phyloP scores from a whole-genome alignment of 768 basidiomycete species.

The Daedalea quercina region DNA sequence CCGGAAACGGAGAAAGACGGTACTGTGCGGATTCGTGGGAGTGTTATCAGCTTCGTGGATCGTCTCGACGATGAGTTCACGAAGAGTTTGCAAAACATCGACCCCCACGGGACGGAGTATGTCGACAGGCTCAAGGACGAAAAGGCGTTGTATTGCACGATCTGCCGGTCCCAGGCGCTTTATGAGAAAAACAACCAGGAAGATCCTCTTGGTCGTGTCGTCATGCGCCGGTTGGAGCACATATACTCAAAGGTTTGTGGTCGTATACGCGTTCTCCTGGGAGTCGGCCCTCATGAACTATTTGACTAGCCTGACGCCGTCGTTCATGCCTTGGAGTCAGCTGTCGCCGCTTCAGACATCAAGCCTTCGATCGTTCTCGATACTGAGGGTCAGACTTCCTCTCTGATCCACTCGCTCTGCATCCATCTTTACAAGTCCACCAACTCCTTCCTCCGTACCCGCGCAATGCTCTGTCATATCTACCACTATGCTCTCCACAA shows the following conservation, averaged over 20 bases:
- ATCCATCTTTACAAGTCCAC: slow-evolving; percentile 89
- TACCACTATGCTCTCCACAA: slow-evolving; percentile 97
- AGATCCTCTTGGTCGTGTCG: slow-evolving; percentile 78
- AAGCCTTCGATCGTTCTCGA: slow-evolving; percentile 58
- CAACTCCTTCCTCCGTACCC: slow-evolving; percentile 87
- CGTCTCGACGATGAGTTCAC: slow-evolving; percentile 98
- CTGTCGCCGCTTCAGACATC: slow-evolving; percentile 49
- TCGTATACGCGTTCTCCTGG: not conserved
- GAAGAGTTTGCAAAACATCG: slow-evolving; percentile 93
- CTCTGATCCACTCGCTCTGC: slow-evolving; percentile 84
- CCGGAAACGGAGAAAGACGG: slow-evolving; percentile 67
- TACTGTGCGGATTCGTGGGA: slow-evolving; percentile 84
- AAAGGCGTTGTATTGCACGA: slow-evolving; percentile 87
- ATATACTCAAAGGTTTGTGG: slow-evolving; percentile 88
- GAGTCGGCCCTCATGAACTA: not conserved
- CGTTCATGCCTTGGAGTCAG: slow-evolving; percentile 80
- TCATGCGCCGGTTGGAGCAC: slow-evolving; percentile 95
- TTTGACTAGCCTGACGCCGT: slow-evolving; percentile 79
- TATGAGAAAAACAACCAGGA: slow-evolving; percentile 77
- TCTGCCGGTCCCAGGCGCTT: slow-evolving; percentile 86
- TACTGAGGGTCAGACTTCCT: slow-evolving; percentile 49
- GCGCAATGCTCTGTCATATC: slow-evolving; percentile 96
- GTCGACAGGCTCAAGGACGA: slow-evolving; percentile 96
- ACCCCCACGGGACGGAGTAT: slow-evolving; percentile 98
- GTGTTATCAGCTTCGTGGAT: slow-evolving; percentile 93